phyloP scores from a whole-genome alignment of 176 grass and related monocot species.

The Bromus sterilis region DNA sequence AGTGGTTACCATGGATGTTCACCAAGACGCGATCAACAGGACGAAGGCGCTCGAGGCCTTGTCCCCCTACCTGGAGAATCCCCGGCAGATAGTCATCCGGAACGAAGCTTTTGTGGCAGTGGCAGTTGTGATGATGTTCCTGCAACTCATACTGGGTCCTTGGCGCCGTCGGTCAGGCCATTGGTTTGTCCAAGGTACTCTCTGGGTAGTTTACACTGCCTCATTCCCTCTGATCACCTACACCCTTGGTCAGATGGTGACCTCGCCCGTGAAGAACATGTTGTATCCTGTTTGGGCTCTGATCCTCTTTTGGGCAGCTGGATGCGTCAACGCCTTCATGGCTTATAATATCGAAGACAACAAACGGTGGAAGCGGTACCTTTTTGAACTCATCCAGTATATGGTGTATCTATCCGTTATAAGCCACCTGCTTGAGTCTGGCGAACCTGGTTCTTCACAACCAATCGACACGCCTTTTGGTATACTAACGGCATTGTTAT shows the following conservation, averaged over 20 bases:
- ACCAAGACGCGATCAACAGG: not conserved
- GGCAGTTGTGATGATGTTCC: not conserved
- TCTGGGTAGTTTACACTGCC: not conserved
- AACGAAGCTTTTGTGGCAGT: not conserved
- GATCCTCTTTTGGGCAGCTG: not conserved
- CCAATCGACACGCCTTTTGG: not conserved
- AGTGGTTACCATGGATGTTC: not conserved
- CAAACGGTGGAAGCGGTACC: not conserved
- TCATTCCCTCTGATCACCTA: not conserved
- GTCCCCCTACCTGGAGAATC: not conserved
- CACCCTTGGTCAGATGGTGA: not conserved
- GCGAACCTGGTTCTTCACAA: not conserved
- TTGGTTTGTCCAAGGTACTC: not conserved
- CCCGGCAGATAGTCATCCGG: not conserved
- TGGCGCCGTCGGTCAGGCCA: not conserved
- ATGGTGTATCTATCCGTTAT: not conserved
- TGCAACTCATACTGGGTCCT: not conserved
- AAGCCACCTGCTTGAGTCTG: not conserved
- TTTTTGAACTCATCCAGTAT: not conserved
- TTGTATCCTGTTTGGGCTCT: not conserved
- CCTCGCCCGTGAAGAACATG: not conserved
- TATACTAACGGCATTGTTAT: accelerated
- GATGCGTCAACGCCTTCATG: not conserved
- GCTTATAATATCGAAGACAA: not conserved
- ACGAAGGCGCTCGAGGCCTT: not conserved